Evolutionary conservation across 2,329 filamentous ascomycete species (phyloP), one percentile per base, ranked within the genome.

Genomic region (Talaromyces atroroseus): DNA sequence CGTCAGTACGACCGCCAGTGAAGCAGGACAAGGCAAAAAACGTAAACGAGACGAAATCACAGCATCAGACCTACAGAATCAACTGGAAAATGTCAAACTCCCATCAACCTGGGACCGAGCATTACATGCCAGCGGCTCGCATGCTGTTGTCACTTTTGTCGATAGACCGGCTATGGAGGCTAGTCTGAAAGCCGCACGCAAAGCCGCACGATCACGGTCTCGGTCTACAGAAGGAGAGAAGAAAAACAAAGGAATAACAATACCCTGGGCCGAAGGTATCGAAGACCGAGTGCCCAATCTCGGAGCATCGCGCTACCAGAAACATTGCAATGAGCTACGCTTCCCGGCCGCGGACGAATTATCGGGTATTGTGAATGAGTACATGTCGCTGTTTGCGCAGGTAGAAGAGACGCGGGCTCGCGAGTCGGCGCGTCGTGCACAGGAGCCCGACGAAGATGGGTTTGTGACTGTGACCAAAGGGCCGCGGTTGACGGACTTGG

Each of bases 381-480:
- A 91, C 77, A 95, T 97, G 80, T 81, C 82, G 21, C 79, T 85
- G n/a, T 97, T 91, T 76, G 71, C 73, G 24, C 71, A 88, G 80
- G 75, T 82, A 68, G 75, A 89, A 78, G 75, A 88, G 82, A 78
- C 84, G 71, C 74, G 86, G 78, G 72, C 86, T 78, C 63, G 80
- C 67, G 62, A 85, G 76, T 74, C 80, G 78, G 68, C 87, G 75
- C 68, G 82, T 55, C 76, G 87, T 59, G 84, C 89, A 59, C 87
- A 88, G 63, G 86, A 90, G 65, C 90, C 92, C 0, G 94, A 99
- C 71, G 92, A 90, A 67, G 94, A 99, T 71, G 94, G 94, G 1
- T 99, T 99, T 70, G 82, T 97, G 49, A 97, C 92, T 3, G 94
- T 99, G 23, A 88, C 86, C 1, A 82, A 89, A 54, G 91, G 91